Evolutionary conservation across 108 stramenopile species (phyloP).

Genomic region (Stephanodiscus minutulus): DNA sequence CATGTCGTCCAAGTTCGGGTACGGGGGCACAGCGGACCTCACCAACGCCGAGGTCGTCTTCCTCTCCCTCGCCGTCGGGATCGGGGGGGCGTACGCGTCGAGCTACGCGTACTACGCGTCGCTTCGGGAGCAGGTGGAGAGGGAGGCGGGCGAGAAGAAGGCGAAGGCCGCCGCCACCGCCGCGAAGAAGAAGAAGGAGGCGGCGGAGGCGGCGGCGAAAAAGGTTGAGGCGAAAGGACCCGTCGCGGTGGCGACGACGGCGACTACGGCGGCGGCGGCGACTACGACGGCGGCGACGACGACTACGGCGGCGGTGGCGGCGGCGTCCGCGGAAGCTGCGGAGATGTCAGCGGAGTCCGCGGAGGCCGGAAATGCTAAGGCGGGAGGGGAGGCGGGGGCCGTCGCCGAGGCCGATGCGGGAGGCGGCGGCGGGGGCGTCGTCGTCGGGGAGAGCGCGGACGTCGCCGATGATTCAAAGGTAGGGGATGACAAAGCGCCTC

Average conservation of each 20-base stretch:
- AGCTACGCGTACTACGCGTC: slow-evolving; percentile 42
- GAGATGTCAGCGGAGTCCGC: neutral
- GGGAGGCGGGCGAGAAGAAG: slow-evolving; percentile 11
- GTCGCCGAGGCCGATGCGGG: too few species aligned
- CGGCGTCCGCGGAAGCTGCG: neutral
- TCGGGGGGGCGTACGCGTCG: slow-evolving; percentile 28
- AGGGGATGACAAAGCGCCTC: too few species aligned
- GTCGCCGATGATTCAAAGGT: too few species aligned
- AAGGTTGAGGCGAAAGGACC: neutral
- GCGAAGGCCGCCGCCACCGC: slow-evolving; percentile 6
- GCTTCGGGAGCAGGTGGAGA: slow-evolving; percentile 30
- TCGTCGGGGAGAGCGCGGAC: too few species aligned
- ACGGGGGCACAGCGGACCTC: slow-evolving; percentile 22
- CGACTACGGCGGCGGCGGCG: neutral
- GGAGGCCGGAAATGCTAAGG: neutral
- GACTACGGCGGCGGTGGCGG: neutral
- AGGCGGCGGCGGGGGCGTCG: too few species aligned
- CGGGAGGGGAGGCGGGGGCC: too few species aligned
- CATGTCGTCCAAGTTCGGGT: slow-evolving; percentile 28
- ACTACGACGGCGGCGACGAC: neutral
- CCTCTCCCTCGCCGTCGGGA: neutral
- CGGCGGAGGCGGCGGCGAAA: neutral
- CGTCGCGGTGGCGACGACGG: neutral
- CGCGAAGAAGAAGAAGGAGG: neutral
- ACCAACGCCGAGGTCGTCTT: slow-evolving; percentile 31